A percentile compares a stretch with the other conserved stretches of the same genome.
Evolutionary conservation across 805 yeast species (phyloP).

Genomic region (Yarrowia bubula): DNA sequence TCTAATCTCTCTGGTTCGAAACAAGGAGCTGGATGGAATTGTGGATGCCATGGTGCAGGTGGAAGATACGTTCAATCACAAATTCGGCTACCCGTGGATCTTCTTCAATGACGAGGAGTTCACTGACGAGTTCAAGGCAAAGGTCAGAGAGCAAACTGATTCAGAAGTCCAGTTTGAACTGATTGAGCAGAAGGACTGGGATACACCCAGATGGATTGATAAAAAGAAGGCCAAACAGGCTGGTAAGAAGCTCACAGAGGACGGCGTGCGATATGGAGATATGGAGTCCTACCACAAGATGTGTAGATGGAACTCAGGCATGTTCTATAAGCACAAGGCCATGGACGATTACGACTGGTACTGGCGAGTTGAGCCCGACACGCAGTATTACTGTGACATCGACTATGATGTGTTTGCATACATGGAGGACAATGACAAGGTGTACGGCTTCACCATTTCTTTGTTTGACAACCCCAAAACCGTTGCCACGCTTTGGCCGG

Average conservation of each 20-base stretch:
- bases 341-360: slow-evolving; percentile 78
- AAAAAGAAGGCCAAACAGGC: slow-evolving; percentile 43
- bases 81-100: slow-evolving; percentile 77
- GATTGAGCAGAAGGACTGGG: slow-evolving; percentile 51
- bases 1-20: slow-evolving; percentile 67
- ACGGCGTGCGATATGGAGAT: slow-evolving; percentile 60
- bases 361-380: slow-evolving; percentile 94
- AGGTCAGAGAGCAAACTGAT: slow-evolving; percentile 42
- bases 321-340: slow-evolving; percentile 76
- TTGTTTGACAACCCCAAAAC: slow-evolving; percentile 81
- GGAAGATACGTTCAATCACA: slow-evolving; percentile 63
- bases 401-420: slow-evolving; percentile 73
- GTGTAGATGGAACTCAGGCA: slow-evolving; percentile 94
- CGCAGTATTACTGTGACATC: slow-evolving; percentile 78
- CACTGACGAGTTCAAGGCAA: slow-evolving; percentile 52
- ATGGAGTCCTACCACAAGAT: slow-evolving; percentile 77
- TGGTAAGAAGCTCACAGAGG: slow-evolving; percentile 36
- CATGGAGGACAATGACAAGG: slow-evolving; percentile 71
- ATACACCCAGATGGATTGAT: slow-evolving; percentile 59
- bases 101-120: slow-evolving; percentile 73
- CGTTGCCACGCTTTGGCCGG: slow-evolving; percentile 79
- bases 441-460: slow-evolving; percentile 84
- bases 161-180: slow-evolving; percentile 49
- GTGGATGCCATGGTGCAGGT: slow-evolving; percentile 55
- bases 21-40: slow-evolving; percentile 54